Evolutionary conservation across 352 stramenopile species (phyloP).

Genomic region (Elongisporangium prolatum): DNA sequence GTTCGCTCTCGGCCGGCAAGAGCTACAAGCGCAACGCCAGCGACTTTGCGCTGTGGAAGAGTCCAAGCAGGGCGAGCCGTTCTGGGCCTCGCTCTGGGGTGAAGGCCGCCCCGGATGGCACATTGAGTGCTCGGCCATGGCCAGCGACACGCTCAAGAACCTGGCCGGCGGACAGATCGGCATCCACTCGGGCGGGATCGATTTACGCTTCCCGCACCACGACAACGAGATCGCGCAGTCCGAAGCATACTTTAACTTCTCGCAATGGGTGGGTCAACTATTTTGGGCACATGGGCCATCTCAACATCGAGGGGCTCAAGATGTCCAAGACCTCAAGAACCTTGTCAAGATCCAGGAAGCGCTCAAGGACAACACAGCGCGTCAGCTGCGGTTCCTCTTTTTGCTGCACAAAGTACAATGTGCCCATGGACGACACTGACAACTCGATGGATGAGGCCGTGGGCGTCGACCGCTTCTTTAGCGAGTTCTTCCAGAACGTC

Average conservation of each 20-base stretch:
- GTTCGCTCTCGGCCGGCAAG: slow-evolving; percentile 66
- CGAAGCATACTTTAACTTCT: slow-evolving; percentile 81
- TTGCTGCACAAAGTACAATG: slow-evolving; percentile 94
- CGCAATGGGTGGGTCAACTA: slow-evolving; percentile 96
- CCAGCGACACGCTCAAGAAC: slow-evolving; percentile 89
- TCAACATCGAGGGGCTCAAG: slow-evolving; percentile 98
- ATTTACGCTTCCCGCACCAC: slow-evolving; percentile 98
- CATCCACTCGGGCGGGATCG: slow-evolving; percentile 96
- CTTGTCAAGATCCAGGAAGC: slow-evolving; percentile 97
- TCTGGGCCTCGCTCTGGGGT: slow-evolving; percentile 95
- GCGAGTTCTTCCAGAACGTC: slow-evolving; percentile 93
- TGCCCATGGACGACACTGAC: slow-evolving; percentile 94
- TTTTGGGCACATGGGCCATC: slow-evolving; percentile 96
- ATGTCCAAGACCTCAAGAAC: slow-evolving; percentile 99
- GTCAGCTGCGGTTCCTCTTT: slow-evolving; percentile 88
- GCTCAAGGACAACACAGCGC: slow-evolving; percentile 71
- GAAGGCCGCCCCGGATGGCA: slow-evolving; percentile 96
- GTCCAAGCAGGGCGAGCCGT: slow-evolving; percentile 90
- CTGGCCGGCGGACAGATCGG: slow-evolving; percentile 86
- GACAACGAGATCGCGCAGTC: slow-evolving; percentile 98
- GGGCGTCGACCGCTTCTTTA: slow-evolving; percentile 88
- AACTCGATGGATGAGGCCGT: slow-evolving; percentile 92
- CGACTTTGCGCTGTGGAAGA: slow-evolving; percentile 99
- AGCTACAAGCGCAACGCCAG: slow-evolving; percentile 90
- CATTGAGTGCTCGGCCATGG: slow-evolving; percentile 98